Evolutionary conservation across 129 eudicot genomes (phyloP), one percentile per base, ranked within the genome.

Genomic region (Pseudognaphalium luteoalbum): DNA sequence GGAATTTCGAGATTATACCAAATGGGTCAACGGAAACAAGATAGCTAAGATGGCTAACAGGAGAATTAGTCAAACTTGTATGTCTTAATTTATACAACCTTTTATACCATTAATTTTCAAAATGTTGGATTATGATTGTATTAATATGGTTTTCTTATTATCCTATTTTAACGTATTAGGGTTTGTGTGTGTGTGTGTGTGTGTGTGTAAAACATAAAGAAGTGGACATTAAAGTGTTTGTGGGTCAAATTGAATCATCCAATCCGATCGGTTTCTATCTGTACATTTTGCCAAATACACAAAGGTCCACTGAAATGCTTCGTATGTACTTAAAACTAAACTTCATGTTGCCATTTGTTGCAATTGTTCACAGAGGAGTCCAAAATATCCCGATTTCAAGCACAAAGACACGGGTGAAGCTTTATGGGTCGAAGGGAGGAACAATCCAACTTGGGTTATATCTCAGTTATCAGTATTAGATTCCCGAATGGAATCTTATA

Each of bases 351-450:
- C 7, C 7, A 33, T 14, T 16, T 80, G 41, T 10, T 73, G 17
- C 34, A 39, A 7, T 77, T 33, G 51, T 84, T n/a, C 51, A 61
- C 96, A 94, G 99, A 94, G 81, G 77, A 89, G 83, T 78, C 96
- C 97, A 1, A 94, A 89, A 54, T 78, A 87, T 68, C 99, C 99
- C 12, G 99, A 94, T 86, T 94, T 94, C 81, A 94, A 94, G 87
- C 99, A 94, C 89, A 94, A 94, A 87, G 97, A 94, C 81, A 91
- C 99, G 0, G 97, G 99, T 42, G 99, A 94, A 81, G 96, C 96
- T 50, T 81, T 91, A 80, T 94, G 99, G 99, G 86, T 94, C 7
- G 97, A 92, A 70, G 87, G 96, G 81, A 83, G 88, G 86, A 70
- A 82, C 47, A 90, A 88, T 77, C 98, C 96, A 29, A 70, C 89